Evolutionary conservation across 2,329 filamentous ascomycete genomes (phyloP).

Genomic region (Coniella vitis): DNA sequence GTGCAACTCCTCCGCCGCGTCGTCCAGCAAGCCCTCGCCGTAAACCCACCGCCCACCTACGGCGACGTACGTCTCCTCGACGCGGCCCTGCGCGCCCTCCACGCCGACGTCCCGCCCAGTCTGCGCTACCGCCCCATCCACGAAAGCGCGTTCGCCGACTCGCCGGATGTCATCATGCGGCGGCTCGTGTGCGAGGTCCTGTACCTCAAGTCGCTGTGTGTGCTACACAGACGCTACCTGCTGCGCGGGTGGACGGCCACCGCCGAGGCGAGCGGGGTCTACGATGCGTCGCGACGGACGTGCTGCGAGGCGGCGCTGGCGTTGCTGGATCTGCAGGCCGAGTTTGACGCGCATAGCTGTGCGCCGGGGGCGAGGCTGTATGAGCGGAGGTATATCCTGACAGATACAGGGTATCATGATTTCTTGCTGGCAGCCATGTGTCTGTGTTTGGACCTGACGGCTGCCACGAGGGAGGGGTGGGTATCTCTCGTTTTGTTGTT

Average conservation of each 20-base stretch:
- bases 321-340: constrained; percentile 40
- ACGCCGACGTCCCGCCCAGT: constrained; percentile 26
- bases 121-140: constrained; percentile 20
- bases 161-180: constrained; percentile 31
- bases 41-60: constrained; percentile 26
- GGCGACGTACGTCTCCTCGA: constrained; percentile 31
- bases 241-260: constrained; percentile 13
- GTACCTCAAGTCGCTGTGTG: constrained; percentile 40
- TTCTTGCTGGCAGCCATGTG: constrained; percentile 56
- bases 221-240: constrained; percentile 44
- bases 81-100: constrained; percentile 27
- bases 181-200: constrained; percentile 32
- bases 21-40: constrained; percentile 33
- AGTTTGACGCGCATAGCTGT: constrained; percentile 37
- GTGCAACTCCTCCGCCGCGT: constrained; percentile 37
- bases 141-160: constrained; percentile 29
- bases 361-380: constrained; percentile 42
- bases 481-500: no score
- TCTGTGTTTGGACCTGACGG: constrained; percentile 44
- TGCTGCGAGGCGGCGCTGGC: constrained; percentile 37
- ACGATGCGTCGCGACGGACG: constrained; percentile 31
- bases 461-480: constrained; percentile 31
- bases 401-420: constrained; percentile 46
- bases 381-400: constrained; percentile 47
- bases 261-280: constrained; percentile 31